phyloP scores from a whole-genome alignment of 202 grass and related monocot genomes.

The Setaria viridis region DNA sequence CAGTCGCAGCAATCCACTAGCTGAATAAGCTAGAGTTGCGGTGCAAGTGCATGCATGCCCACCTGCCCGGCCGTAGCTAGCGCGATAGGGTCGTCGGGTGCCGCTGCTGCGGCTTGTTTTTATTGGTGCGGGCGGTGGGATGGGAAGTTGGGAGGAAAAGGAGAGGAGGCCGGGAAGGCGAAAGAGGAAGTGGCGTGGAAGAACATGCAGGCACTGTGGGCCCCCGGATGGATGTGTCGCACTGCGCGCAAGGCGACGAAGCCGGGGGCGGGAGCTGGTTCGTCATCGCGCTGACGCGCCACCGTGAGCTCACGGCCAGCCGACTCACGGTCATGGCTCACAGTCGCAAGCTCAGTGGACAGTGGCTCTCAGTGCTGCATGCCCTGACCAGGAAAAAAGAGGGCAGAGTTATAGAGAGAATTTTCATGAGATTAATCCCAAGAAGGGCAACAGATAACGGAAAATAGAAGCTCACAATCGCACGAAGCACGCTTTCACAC shows the following conservation, averaged over 20 bases:
- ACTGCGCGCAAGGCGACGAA: neutral
- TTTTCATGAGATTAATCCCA: neutral
- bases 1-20: neutral
- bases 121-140: slow-evolving; percentile 48
- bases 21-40: neutral
- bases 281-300: slow-evolving; percentile 47
- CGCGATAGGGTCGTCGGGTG: slow-evolving; percentile 12
- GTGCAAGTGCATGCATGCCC: neutral
- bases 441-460: neutral
- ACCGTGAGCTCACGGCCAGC: slow-evolving; percentile 12
- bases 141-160: slow-evolving; percentile 52
- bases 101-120: slow-evolving; percentile 36
- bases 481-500: no score
- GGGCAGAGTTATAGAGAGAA: neutral
- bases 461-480: no score
- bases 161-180: neutral
- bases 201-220: slow-evolving; percentile 17
- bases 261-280: neutral
- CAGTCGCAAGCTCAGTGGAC: neutral
- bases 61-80: slow-evolving; percentile 28
- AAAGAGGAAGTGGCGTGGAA: slow-evolving; percentile 46
- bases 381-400: neutral
- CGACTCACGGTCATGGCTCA: neutral
- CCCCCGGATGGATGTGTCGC: slow-evolving; percentile 24
- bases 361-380: neutral